Evolutionary conservation across 139 green algal genomes (phyloP).

Genomic region (Micractinium sp.): DNA sequence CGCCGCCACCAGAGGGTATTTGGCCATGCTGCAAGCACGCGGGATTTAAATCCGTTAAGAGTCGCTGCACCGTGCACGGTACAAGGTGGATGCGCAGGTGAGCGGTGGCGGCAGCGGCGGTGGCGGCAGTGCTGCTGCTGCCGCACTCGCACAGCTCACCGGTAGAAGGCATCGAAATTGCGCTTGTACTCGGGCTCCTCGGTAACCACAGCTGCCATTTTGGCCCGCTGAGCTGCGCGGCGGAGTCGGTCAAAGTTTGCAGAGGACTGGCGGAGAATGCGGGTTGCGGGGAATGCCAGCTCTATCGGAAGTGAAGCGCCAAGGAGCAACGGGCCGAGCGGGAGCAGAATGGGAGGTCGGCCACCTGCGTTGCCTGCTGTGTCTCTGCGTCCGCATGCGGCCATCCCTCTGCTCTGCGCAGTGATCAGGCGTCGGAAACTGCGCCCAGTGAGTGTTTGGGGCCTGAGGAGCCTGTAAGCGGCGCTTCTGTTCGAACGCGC

Average conservation of each 20-base stretch:
- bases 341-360: no score
- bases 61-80: not conserved
- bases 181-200: slow-evolving; percentile 31
- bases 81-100: not conserved
- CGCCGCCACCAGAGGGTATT: slow-evolving; percentile 83
- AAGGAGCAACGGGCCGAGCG: no score
- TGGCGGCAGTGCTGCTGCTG: not conserved
- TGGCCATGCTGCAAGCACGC: slow-evolving; percentile 56
- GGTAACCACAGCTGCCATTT: not conserved
- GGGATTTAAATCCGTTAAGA: not conserved
- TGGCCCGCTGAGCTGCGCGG: not conserved
- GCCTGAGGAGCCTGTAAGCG: no score
- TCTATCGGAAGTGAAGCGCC: no score
- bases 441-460: no score
- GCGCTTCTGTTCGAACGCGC: no score
- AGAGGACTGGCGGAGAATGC: not conserved
- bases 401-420: no score
- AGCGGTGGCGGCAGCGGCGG: not conserved
- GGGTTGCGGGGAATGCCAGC: no score
- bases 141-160: slow-evolving; percentile 9
- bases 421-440: no score
- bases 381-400: no score
- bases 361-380: no score
- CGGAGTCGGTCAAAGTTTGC: not conserved
- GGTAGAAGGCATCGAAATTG: slow-evolving; percentile 61